These are phyloP conservation scores for Phytophthora ohioensis DNA, from an alignment of 352 stramenopile genomes.

Conservation along the genomic window DNA sequence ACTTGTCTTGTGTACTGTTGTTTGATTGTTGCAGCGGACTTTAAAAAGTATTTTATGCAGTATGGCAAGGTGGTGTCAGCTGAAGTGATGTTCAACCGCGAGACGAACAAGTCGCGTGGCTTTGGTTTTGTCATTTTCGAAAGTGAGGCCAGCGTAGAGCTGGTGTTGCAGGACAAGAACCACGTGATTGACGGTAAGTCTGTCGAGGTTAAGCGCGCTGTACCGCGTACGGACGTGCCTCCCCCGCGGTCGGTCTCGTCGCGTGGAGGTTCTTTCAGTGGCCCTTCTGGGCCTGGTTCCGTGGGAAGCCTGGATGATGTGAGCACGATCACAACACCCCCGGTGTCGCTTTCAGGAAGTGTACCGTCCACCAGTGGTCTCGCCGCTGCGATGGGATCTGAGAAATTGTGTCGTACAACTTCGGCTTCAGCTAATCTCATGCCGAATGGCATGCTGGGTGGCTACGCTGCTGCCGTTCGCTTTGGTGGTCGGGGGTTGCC, in stretches of 20 bases:
- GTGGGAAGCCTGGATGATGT: slow-evolving; percentile 79
- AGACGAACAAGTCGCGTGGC: slow-evolving; percentile 94
- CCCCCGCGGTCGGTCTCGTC: slow-evolving; percentile 80
- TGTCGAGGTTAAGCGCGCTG: slow-evolving; percentile 89
- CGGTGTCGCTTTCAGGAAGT: slow-evolving; percentile 72
- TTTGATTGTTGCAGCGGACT: slow-evolving; percentile 66
- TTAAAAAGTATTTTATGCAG: slow-evolving; percentile 94
- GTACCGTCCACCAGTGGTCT: slow-evolving; percentile 43
- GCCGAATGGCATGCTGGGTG: slow-evolving; percentile 62
- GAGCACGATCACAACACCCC: slow-evolving; percentile 60
- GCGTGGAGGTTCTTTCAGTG: slow-evolving; percentile 79
- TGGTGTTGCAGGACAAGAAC: slow-evolving; percentile 87
- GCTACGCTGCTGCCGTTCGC: slow-evolving; percentile 85
- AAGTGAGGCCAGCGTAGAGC: slow-evolving; percentile 84
- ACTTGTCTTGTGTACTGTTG: not conserved
- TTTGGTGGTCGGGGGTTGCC: slow-evolving; percentile 60
- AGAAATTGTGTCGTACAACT: slow-evolving; percentile 38
- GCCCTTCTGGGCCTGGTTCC: slow-evolving; percentile 72
- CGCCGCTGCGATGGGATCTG: slow-evolving; percentile 39
- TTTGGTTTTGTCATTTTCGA: slow-evolving; percentile 97
- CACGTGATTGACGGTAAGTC: slow-evolving; percentile 94
- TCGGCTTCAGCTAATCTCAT: slow-evolving; percentile 47
- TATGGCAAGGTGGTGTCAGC: slow-evolving; percentile 94
- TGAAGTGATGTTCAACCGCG: slow-evolving; percentile 96
- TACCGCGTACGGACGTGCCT: slow-evolving; percentile 84